Conservation (phyloP, 139 green algal species). For the Chlorokybus atmophyticus region DNA sequence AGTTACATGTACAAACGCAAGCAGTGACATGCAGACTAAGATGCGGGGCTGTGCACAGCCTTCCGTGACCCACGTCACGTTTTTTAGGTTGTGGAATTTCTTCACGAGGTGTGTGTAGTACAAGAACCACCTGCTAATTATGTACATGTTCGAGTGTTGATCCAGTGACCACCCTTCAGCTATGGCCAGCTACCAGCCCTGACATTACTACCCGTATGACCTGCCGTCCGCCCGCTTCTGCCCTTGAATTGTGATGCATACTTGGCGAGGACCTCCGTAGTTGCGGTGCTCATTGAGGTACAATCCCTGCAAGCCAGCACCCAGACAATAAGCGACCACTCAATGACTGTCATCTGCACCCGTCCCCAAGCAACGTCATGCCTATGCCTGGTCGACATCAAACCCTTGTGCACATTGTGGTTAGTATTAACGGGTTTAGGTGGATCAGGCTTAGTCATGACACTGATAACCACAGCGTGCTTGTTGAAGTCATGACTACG, state of each 20-base stretch:
- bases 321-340: not conserved
- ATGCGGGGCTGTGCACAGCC: not conserved
- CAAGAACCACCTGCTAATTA: too few species aligned
- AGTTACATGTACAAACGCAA: too few species aligned
- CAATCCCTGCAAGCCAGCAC: conserved; percentile 19
- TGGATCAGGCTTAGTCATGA: not conserved
- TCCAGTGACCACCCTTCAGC: not conserved
- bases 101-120: too few species aligned
- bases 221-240: conserved; percentile 14
- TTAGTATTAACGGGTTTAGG: not conserved
- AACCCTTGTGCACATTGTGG: not conserved
- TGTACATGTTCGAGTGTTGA: too few species aligned
- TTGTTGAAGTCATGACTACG: not conserved
- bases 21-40: not conserved
- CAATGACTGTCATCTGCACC: not conserved
- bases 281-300: conserved; percentile 32
- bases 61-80: not conserved
- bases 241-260: conserved; percentile 27
- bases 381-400: not conserved
- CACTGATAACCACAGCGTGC: not conserved
- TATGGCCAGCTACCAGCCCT: not conserved
- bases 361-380: not conserved
- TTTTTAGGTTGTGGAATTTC: too few species aligned
- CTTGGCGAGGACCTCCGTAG: conserved; percentile 12
- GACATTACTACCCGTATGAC: conserved; percentile 3